These are phyloP conservation scores for Penicillium egyptiacum DNA, from an alignment of 495 filamentous ascomycete species.

Conservation along the genomic window DNA sequence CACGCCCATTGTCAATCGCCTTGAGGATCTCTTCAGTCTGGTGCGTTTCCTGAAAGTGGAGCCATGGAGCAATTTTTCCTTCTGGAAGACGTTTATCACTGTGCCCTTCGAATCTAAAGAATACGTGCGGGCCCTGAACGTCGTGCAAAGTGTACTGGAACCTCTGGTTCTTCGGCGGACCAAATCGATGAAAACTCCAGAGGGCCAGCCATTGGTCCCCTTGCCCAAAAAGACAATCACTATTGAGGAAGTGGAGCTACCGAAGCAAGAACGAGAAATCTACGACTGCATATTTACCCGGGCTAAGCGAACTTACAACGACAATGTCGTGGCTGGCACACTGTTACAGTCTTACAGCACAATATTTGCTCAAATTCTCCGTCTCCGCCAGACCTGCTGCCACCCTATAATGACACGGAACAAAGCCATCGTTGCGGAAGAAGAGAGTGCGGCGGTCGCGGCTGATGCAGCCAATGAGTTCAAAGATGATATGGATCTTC, in stretches of 20 bases:
- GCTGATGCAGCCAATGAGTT: constrained; percentile 76
- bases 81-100: constrained; percentile 98
- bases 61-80: constrained; percentile 97
- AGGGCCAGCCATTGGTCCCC: constrained; percentile 80
- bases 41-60: constrained; percentile 91
- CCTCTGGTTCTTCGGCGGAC: constrained; percentile 92
- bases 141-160: constrained; percentile 95
- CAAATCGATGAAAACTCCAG: constrained; percentile 96
- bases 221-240: constrained; percentile 78
- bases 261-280: constrained; percentile 79
- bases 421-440: constrained; percentile 79
- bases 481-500: constrained; percentile 94
- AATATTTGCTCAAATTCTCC: constrained; percentile 94
- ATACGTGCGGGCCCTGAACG: constrained; percentile 88
- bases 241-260: constrained; percentile 83
- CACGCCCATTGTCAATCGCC: constrained; percentile 92
- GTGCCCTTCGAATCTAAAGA: constrained; percentile 94
- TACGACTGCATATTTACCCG: constrained; percentile 85
- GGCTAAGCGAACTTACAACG: constrained; percentile 78
- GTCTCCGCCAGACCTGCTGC: constrained; percentile 91
- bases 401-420: constrained; percentile 88
- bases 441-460: constrained; percentile 78
- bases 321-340: constrained; percentile 86
- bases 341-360: constrained; percentile 91
- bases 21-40: constrained; percentile 95